Percentiles rank a stretch among this genome's conserved stretches.
Evolutionary conservation across 1,139 yeast species (phyloP).

Genomic region (Suhomyces bribrorum): DNA sequence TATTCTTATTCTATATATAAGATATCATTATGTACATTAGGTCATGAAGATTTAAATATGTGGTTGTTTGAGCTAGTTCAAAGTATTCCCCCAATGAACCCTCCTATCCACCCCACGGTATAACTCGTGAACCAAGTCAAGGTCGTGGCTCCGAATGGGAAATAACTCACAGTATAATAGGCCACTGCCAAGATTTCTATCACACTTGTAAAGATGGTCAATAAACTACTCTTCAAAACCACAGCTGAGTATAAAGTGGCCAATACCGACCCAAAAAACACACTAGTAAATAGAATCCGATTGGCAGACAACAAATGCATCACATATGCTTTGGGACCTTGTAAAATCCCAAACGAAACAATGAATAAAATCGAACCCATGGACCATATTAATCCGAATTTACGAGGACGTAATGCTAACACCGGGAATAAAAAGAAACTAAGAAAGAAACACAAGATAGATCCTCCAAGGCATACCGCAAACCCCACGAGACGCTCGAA

Average conservation of each 20-base stretch:
- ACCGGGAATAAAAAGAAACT: constrained; percentile 88
- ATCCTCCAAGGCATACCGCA: constrained; percentile 71
- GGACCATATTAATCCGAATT: constrained; percentile 89
- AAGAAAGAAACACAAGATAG: constrained; percentile 75
- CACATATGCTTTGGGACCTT: constrained; percentile 83
- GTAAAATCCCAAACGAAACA: constrained; percentile 84
- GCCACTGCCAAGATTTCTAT: constrained; percentile 81
- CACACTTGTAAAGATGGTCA: constrained; percentile 75
- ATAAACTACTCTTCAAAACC: constrained; percentile 63
- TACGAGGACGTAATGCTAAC: constrained; percentile 84
- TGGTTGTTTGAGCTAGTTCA: constrained; percentile 16
- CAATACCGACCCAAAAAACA: constrained; percentile 75
- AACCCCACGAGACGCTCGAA: constrained; percentile 83
- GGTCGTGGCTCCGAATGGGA: constrained; percentile 93
- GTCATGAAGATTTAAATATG: not conserved
- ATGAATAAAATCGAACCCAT: constrained; percentile 87
- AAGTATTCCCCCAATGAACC: constrained; percentile 49
- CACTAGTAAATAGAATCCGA: constrained; percentile 74
- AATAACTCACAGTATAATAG: constrained; percentile 87
- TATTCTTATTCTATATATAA: too few species aligned
- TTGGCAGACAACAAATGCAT: constrained; percentile 74
- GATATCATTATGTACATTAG: not conserved
- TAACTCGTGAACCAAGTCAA: constrained; percentile 79
- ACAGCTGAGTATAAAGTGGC: constrained; percentile 62
- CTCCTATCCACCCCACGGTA: constrained; percentile 75